A percentile compares a stretch with the other conserved stretches of the same genome.
Conservation (phyloP, 192 early-diverging fungal species). For the Coemansia erecta region DNA sequence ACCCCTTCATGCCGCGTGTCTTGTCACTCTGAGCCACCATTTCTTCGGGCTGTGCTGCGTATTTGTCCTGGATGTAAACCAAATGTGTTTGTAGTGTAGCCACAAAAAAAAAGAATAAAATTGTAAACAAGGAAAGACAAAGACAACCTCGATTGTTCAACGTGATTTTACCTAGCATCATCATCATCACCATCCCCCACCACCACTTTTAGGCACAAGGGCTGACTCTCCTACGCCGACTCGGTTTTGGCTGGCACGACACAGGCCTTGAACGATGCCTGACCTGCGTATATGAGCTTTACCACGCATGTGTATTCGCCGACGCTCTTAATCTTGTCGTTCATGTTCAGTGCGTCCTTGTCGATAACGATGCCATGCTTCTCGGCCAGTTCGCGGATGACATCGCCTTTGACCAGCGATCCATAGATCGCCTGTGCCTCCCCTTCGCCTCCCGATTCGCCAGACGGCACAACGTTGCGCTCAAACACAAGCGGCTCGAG, state of each 20-base stretch:
- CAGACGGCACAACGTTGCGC: slow-evolving; percentile 23
- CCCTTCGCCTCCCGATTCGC: slow-evolving; percentile 1
- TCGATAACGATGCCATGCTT: slow-evolving; percentile 36
- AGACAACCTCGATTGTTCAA: too few relatives aligned
- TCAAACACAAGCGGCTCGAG: slow-evolving; percentile 41
- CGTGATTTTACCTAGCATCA: too few relatives aligned
- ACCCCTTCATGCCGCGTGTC: slow-evolving; percentile 21
- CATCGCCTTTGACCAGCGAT: slow-evolving; percentile 41
- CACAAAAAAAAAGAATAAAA: neutral
- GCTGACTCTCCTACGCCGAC: neutral
- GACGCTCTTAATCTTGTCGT: slow-evolving; percentile 50
- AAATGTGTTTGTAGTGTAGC: neutral
- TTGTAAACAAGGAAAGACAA: neutral
- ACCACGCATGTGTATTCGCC: slow-evolving; percentile 44
- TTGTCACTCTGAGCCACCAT: slow-evolving; percentile 28
- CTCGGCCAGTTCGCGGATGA: slow-evolving; percentile 31
- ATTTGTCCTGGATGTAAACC: neutral
- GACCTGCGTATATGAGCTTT: slow-evolving; percentile 49
- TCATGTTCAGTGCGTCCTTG: slow-evolving; percentile 38
- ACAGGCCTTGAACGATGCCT: slow-evolving; percentile 28
- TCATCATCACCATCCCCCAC: neutral
- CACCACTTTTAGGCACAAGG: neutral
- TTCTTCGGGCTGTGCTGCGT: neutral
- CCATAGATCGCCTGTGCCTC: slow-evolving; percentile 36
- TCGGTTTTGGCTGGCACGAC: slow-evolving; percentile 19